Conservation (phyloP, 2,329 filamentous ascomycete species). For the Alternaria viburni region DNA sequence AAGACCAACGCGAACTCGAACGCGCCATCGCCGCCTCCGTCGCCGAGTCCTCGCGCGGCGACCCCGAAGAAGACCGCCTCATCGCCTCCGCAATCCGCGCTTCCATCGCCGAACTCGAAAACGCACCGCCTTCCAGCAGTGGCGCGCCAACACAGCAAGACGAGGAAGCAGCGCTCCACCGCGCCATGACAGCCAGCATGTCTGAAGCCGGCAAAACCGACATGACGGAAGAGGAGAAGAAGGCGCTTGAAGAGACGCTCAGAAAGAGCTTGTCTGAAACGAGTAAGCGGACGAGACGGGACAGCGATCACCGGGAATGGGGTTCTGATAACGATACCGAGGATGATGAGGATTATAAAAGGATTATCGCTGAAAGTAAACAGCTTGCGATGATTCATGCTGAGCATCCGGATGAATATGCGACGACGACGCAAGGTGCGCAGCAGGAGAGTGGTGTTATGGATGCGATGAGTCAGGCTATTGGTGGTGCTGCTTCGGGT, state of each 20-base stretch:
- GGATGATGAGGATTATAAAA: constrained; percentile 45
- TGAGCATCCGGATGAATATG: constrained; percentile 24
- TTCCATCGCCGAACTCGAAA: constrained; percentile 67
- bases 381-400: constrained; percentile 37
- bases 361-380: constrained; percentile 45
- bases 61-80: constrained; percentile 71
- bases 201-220: constrained; percentile 49
- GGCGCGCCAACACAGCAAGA: constrained; percentile 35
- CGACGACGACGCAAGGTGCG: constrained; percentile 5
- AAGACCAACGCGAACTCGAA: constrained; percentile 69
- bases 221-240: constrained; percentile 44
- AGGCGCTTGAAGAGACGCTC: constrained; percentile 54
- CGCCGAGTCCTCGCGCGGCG: constrained; percentile 71
- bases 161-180: constrained; percentile 55
- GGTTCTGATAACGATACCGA: constrained; percentile 35
- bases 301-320: constrained; percentile 34
- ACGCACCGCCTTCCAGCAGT: constrained; percentile 32
- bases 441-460: constrained; percentile 17
- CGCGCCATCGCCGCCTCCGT: constrained; percentile 71
- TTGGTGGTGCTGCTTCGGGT: neutral
- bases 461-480: constrained; percentile 12
- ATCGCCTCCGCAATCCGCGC: constrained; percentile 77
- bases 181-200: constrained; percentile 59
- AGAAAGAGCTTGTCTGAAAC: constrained; percentile 55
- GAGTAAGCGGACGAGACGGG: constrained; percentile 18